Conservation (phyloP, 2,329 filamentous ascomycete genomes). For the Drechslera avenae region DNA sequence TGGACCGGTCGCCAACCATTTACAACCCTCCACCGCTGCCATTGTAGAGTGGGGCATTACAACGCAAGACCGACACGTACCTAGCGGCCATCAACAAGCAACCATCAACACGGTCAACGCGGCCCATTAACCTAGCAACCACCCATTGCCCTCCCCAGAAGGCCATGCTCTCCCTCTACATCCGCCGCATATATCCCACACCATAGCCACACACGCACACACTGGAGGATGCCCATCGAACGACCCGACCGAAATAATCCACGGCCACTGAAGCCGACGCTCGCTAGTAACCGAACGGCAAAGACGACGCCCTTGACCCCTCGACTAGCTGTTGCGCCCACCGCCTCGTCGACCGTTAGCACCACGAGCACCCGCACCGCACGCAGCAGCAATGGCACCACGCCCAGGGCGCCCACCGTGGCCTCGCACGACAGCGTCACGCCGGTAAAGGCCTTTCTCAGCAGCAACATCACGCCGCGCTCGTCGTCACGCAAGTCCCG, state of each 20-base stretch:
- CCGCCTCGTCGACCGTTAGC: constrained; percentile 34
- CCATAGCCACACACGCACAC: constrained; percentile 15
- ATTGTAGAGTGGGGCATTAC: constrained; percentile 19
- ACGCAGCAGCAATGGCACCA: constrained; percentile 34
- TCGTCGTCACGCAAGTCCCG: constrained; percentile 75
- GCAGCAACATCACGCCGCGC: constrained; percentile 75
- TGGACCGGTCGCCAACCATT: constrained; percentile 19
- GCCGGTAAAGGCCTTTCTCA: constrained; percentile 62
- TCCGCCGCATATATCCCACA: constrained; percentile 18
- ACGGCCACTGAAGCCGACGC: constrained; percentile 70
- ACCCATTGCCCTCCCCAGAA: constrained; percentile 26
- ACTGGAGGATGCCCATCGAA: constrained; percentile 47
- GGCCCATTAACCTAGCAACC: constrained; percentile 31
- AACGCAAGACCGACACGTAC: constrained; percentile 15
- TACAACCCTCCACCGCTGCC: constrained; percentile 13
- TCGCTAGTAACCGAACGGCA: constrained; percentile 64
- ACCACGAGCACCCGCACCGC: constrained; percentile 35
- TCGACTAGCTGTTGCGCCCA: constrained; percentile 56
- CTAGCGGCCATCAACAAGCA: constrained; percentile 27
- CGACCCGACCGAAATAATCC: constrained; percentile 55
- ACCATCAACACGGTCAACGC: constrained; percentile 33
- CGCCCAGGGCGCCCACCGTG: constrained; percentile 42
- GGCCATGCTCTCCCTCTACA: constrained; percentile 38
- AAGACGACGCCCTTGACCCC: constrained; percentile 63
- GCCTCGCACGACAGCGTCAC: constrained; percentile 57